Conservation (phyloP, 2,329 filamentous ascomycete species). For the Stagonosporopsis vannaccii region DNA sequence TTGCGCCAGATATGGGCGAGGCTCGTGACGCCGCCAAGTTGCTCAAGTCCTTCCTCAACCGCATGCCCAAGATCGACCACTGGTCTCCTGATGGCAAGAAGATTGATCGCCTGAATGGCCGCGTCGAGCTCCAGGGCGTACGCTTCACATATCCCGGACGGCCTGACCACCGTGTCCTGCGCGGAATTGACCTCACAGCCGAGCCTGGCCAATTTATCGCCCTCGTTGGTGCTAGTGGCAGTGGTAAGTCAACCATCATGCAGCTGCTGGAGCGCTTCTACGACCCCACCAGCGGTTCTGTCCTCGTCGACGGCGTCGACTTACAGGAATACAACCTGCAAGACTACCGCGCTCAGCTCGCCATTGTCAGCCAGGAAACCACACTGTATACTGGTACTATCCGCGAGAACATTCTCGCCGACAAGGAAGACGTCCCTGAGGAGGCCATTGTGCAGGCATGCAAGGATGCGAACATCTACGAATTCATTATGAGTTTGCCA, state of each 20-base stretch:
- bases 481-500: slow-evolving; percentile 46
- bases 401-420: slow-evolving; percentile 78
- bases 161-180: slow-evolving; percentile 88
- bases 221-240: slow-evolving; percentile 91
- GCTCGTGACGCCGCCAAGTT: slow-evolving; percentile 82
- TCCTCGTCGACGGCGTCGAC: slow-evolving; percentile 84
- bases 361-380: slow-evolving; percentile 94
- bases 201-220: slow-evolving; percentile 84
- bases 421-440: slow-evolving; percentile 72
- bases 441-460: slow-evolving; percentile 78
- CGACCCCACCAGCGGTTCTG: slow-evolving; percentile 79
- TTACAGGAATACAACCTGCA: slow-evolving; percentile 80
- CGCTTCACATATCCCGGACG: slow-evolving; percentile 95
- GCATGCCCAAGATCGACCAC: slow-evolving; percentile 72
- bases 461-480: slow-evolving; percentile 64
- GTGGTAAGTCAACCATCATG: slow-evolving; percentile 94
- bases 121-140: slow-evolving; percentile 88
- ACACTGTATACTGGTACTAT: slow-evolving; percentile 95
- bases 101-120: slow-evolving; percentile 67
- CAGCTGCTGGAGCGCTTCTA: slow-evolving; percentile 94
- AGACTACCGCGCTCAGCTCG: slow-evolving; percentile 82
- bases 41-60: slow-evolving; percentile 84
- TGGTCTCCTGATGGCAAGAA: slow-evolving; percentile 50
- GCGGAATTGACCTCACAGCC: slow-evolving; percentile 77
- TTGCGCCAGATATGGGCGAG: slow-evolving; percentile 96